Evolutionary conservation across 1,284 basidiomycete species (phyloP), one percentile per base, ranked within the genome.

Genomic region (Trametes pubescens): DNA sequence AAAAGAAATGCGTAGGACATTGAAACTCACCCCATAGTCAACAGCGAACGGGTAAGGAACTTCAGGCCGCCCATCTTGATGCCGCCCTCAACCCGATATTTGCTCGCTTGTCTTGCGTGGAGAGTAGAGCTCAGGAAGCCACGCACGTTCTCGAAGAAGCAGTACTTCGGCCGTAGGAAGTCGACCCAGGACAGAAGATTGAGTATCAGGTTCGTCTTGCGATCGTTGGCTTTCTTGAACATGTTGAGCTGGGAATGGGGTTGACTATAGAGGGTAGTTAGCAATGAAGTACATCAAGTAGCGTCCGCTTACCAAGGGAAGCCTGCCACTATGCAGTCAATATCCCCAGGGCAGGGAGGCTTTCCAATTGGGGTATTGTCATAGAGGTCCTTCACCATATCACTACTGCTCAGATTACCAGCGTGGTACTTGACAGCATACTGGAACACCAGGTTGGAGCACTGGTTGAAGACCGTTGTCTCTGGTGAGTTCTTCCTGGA

Each of bases 121-220:
- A 92, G 81, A 13, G 77, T 82, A 68, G 81, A 89, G 14, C 72
- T 75, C 1, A 91, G 69, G 69, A 93, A 92, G 0, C 91, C 91
- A 0, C 84, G 79, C 13, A 93, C 91, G 69, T 93, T 93, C 73
- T 93, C 91, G 51, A 92, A 85, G 66, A 88, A 81, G 64, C 84
- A 85, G 59, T 84, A 85, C n/a, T 79, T 77, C 0, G 92, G 90
- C 35, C 76, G 74, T 29, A 88, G 76, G 54, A 83, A 82, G 65
- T 93, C 90, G 1, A 93, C 79, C 72, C 80, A 90, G 0, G 90
- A 88, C 4, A 92, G 76, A 0, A 86, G 87, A 70, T 52, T 79
- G 65, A 61, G 86, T 82, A 78, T 90, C 79, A 64, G 82, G 77
- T 77, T 89, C 82, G 72, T 75, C 67, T 78, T 79, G 40, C 70